Evolutionary conservation across 78 protist genomes (phyloP).

Genomic region (Dictyostelium intermedium): DNA sequence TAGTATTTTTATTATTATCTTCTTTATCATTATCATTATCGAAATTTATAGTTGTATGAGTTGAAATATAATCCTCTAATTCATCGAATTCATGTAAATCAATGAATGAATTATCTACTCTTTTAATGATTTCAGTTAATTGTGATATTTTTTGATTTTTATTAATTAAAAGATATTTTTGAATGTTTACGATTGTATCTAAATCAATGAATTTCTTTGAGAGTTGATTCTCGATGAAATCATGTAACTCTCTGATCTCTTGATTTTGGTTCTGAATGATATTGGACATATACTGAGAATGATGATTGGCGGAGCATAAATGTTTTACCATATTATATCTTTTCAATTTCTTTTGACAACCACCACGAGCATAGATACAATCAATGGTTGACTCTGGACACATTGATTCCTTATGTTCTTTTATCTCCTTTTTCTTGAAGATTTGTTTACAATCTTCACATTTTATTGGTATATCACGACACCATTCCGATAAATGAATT

Average conservation of each 20-base stretch:
- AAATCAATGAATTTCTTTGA: not conserved
- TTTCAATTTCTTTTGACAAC: not conserved
- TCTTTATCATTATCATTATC: not conserved
- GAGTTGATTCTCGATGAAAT: not conserved
- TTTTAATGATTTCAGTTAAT: no score
- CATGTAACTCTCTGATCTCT: not conserved
- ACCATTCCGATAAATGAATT: not conserved
- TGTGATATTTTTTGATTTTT: not conserved
- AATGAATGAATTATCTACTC: not conserved
- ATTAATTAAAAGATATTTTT: no score
- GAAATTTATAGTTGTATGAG: no score
- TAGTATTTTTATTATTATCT: no score
- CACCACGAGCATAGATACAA: not conserved
- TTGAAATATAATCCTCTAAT: not conserved
- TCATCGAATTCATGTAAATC: not conserved
- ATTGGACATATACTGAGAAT: not conserved
- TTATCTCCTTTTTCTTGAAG: not conserved
- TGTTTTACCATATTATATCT: not conserved
- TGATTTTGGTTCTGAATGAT: not conserved
- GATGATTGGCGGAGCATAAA: not conserved
- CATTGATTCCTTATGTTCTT: not conserved
- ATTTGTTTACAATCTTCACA: not conserved
- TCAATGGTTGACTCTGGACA: not conserved
- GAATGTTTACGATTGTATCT: not conserved
- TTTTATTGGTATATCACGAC: not conserved